A percentile compares a stretch with the other conserved stretches of the same genome.
Conservation (phyloP, 2,329 filamentous ascomycete species). For the Fusarium sp. region DNA sequence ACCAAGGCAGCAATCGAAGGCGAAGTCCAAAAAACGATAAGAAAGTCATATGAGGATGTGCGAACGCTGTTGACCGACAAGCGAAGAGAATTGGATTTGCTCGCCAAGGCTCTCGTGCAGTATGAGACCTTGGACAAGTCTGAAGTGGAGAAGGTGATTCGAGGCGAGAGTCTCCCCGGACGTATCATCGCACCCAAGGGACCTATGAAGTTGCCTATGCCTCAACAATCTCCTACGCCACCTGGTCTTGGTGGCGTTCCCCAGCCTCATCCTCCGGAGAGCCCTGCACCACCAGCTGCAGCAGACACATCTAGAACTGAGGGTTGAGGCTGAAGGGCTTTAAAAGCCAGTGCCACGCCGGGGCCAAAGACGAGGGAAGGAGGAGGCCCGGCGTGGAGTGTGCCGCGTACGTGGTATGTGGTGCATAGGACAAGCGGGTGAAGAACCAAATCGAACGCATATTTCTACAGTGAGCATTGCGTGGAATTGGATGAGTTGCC, state of each 20-base stretch:
- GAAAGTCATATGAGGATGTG: constrained; percentile 83
- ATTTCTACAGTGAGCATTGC: constrained; percentile 35
- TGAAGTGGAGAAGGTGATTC: constrained; percentile 91
- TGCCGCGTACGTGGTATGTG: constrained; percentile 8
- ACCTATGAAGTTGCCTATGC: constrained; percentile 54
- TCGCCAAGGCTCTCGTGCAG: constrained; percentile 90
- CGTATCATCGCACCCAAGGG: constrained; percentile 69
- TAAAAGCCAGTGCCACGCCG: constrained; percentile 1
- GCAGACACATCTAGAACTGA: constrained; percentile 44
- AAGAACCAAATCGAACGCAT: constrained; percentile 30
- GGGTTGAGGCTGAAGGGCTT: constrained; percentile 30
- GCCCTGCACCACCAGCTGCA: constrained; percentile 51
- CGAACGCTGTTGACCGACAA: constrained; percentile 76
- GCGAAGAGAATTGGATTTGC: constrained; percentile 84
- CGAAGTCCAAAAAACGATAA: constrained; percentile 86
- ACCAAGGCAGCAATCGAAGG: constrained; percentile 88
- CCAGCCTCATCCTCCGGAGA: constrained; percentile 50
- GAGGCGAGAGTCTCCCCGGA: constrained; percentile 81
- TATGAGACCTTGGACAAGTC: constrained; percentile 92
- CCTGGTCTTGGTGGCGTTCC: constrained; percentile 51
- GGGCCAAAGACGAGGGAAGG: constrained; percentile 2
- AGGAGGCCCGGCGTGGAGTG: constrained; percentile 12
- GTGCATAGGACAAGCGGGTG: constrained; percentile 27
- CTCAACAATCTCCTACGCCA: constrained; percentile 49
- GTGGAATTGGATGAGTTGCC: constrained; percentile 23